Evolutionary conservation across 352 stramenopile species (phyloP).

Genomic region (Globisporangium emineosum): DNA sequence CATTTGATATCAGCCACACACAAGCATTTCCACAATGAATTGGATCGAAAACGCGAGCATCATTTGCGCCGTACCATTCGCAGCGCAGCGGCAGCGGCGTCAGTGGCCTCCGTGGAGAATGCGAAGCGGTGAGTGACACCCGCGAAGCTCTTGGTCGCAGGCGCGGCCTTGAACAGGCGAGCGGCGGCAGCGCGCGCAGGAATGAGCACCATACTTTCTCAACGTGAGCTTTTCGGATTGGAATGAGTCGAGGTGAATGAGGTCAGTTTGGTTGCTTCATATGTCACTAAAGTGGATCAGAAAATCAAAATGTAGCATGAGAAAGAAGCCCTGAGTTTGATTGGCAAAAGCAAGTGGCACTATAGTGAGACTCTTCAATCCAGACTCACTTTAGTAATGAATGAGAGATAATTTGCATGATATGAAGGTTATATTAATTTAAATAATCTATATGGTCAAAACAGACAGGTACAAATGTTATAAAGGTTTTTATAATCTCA

Average conservation of each 20-base stretch:
- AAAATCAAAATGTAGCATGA: not conserved
- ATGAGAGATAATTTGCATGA: not conserved
- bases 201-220: slow-evolving; percentile 32
- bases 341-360: not conserved
- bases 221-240: slow-evolving; percentile 2
- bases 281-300: not conserved
- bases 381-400: not conserved
- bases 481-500: not conserved
- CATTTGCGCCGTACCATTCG: slow-evolving; percentile 45
- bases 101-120: slow-evolving; percentile 68
- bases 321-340: not conserved
- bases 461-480: not conserved
- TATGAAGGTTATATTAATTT: not conserved
- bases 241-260: not conserved
- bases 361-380: slow-evolving; percentile 2
- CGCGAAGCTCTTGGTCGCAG: slow-evolving; percentile 8
- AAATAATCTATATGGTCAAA: not conserved
- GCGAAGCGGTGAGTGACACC: slow-evolving; percentile 19
- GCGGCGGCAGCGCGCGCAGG: slow-evolving; percentile 32
- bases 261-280: not conserved
- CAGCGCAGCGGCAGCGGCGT: slow-evolving; percentile 63
- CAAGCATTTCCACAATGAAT: not conserved
- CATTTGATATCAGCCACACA: slow-evolving; percentile 5
- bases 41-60: not conserved
- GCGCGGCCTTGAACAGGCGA: slow-evolving; percentile 29